These are phyloP conservation scores for Gossypium sturtianum DNA, from an alignment of 345 rosid species.

Conservation along the genomic window DNA sequence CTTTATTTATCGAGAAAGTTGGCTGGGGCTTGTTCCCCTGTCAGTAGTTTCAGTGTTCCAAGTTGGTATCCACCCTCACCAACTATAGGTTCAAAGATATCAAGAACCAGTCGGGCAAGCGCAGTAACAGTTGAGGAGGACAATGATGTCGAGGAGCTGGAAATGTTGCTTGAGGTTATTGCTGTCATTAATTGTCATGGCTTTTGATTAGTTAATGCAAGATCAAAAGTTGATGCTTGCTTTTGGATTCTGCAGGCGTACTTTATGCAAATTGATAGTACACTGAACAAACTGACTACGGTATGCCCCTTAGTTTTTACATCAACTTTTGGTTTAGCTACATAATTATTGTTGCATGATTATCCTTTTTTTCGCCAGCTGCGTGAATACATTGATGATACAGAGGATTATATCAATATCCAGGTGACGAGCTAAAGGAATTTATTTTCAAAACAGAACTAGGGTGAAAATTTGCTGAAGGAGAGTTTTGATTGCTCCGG, in stretches of 20 bases:
- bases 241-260: constrained; percentile 41
- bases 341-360: neutral
- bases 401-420: constrained; percentile 71
- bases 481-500: neutral
- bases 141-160: constrained; percentile 53
- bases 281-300: constrained; percentile 46
- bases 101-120: constrained; percentile 39
- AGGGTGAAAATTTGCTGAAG: neutral
- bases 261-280: constrained; percentile 55
- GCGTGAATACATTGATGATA: constrained; percentile 67
- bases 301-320: constrained; percentile 15
- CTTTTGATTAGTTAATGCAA: neutral
- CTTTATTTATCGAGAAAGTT: constrained; percentile 48
- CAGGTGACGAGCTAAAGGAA: constrained; percentile 24
- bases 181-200: neutral
- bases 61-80: constrained; percentile 35
- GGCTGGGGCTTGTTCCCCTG: constrained; percentile 32
- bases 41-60: constrained; percentile 30
- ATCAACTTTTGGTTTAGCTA: constrained; percentile 3
- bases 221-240: neutral
- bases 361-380: constrained; percentile 28
- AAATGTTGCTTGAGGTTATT: constrained; percentile 55
- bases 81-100: constrained; percentile 38
- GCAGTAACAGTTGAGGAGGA: constrained; percentile 34
- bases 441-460: neutral